A percentile compares a stretch with the other conserved stretches of the same genome.
These are phyloP conservation scores for Botryotinia calthae DNA, from an alignment of 2,329 filamentous ascomycete genomes.

Conservation along the genomic window DNA sequence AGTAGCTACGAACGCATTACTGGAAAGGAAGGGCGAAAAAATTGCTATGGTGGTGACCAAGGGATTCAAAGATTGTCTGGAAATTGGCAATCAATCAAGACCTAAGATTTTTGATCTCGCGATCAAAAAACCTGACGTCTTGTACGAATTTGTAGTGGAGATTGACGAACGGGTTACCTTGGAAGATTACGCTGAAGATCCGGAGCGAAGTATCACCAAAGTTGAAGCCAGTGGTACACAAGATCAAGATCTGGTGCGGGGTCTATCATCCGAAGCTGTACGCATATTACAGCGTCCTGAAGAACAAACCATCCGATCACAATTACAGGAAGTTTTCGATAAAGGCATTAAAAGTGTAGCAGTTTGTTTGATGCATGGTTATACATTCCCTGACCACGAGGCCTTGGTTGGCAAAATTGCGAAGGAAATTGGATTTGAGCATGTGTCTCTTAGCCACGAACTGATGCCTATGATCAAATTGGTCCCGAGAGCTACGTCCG, in stretches of 20 bases:
- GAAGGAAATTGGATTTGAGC: constrained; percentile 74
- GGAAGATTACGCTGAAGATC: constrained; percentile 90
- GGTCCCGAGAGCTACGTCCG: constrained; percentile 65
- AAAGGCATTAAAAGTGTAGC: constrained; percentile 77
- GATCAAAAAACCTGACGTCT: constrained; percentile 80
- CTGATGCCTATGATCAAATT: constrained; percentile 80
- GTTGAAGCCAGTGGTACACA: constrained; percentile 51
- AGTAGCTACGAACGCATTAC: constrained; percentile 85
- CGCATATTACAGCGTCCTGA: constrained; percentile 64
- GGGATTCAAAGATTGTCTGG: constrained; percentile 83
- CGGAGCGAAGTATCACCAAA: constrained; percentile 55
- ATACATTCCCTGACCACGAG: constrained; percentile 87
- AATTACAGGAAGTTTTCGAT: constrained; percentile 66
- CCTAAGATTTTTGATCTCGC: constrained; percentile 90
- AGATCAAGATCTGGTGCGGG: constrained; percentile 59
- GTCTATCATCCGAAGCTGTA: constrained; percentile 72
- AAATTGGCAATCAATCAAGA: constrained; percentile 86
- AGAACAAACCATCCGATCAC: constrained; percentile 53
- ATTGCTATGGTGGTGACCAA: constrained; percentile 85
- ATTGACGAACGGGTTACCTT: constrained; percentile 87
- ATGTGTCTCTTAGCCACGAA: constrained; percentile 77
- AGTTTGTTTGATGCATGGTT: constrained; percentile 88
- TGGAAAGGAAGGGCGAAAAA: constrained; percentile 86
- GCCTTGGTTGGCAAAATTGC: constrained; percentile 73
- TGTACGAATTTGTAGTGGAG: constrained; percentile 85